These are phyloP conservation scores for Alternaria hordeiaustralica DNA, from an alignment of 2,329 filamentous ascomycete genomes.

Conservation along the genomic window DNA sequence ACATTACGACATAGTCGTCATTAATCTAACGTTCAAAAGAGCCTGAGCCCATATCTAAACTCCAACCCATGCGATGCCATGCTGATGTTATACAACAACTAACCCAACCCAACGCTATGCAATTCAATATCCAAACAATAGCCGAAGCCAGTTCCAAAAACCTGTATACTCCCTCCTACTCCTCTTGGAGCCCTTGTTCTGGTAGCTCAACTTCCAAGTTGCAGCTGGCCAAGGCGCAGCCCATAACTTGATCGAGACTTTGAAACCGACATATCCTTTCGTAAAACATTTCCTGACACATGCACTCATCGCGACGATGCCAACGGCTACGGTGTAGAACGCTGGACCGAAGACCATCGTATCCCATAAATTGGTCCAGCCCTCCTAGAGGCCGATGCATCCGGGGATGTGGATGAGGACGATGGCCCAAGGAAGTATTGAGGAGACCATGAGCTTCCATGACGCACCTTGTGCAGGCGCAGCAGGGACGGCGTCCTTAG, in stretches of 20 bases:
- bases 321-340: slow-evolving; percentile 4
- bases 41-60: background rate
- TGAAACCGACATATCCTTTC: slow-evolving; percentile 14
- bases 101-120: slow-evolving; percentile 11
- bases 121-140: slow-evolving; percentile 1
- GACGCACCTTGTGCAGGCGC: slow-evolving; percentile 9
- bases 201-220: slow-evolving; percentile 12
- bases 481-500: slow-evolving; percentile 2
- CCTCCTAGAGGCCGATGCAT: slow-evolving; percentile 6
- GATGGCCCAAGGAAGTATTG: slow-evolving; percentile 8
- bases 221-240: slow-evolving; percentile 6
- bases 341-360: slow-evolving; percentile 5
- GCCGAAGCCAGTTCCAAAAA: background rate
- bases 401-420: slow-evolving; percentile 6
- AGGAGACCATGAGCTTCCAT: slow-evolving; percentile 1
- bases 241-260: slow-evolving; percentile 22
- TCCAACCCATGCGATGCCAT: background rate
- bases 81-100: background rate
- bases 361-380: slow-evolving; percentile 1
- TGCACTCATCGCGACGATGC: slow-evolving; percentile 6
- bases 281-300: slow-evolving; percentile 1
- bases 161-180: background rate
- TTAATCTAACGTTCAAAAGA: slow-evolving; percentile 1
- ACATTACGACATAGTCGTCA: slow-evolving; percentile 7
- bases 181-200: slow-evolving; percentile 2